phyloP scores from a whole-genome alignment of 768 basidiomycete genomes.

The Boletus rufocinnamomeus region DNA sequence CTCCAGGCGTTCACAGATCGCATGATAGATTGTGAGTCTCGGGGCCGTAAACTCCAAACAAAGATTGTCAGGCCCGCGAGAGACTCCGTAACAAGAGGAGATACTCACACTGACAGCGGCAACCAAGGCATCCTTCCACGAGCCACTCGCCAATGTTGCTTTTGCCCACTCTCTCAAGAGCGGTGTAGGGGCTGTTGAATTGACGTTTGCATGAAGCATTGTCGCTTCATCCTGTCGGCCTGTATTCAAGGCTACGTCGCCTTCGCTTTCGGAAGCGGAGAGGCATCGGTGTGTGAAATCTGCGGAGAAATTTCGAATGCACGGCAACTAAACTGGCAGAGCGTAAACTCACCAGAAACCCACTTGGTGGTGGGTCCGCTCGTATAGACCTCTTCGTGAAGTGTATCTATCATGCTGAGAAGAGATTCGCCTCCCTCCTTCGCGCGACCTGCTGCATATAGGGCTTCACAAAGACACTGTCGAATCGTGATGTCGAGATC shows the following conservation, averaged over 20 bases:
- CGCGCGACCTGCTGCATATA: background rate
- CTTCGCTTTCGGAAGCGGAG: background rate
- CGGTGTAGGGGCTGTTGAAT: too few species aligned
- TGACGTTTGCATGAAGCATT: background rate
- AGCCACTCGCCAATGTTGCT: background rate
- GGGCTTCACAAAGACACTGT: background rate
- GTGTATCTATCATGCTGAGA: background rate
- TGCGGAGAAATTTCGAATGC: too few species aligned
- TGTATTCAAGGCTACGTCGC: background rate
- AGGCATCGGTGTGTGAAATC: too few species aligned
- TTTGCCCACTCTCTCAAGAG: constrained; percentile 13
- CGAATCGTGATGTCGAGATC: too few species aligned
- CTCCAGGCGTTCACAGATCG: too few species aligned
- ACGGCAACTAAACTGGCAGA: too few species aligned
- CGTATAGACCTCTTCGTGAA: background rate
- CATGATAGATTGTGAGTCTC: too few species aligned
- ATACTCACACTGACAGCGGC: constrained; percentile 1
- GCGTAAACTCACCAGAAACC: too few species aligned
- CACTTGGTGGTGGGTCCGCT: background rate
- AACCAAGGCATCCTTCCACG: background rate
- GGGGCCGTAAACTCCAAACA: too few species aligned
- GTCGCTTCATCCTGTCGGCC: background rate
- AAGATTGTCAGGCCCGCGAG: too few species aligned
- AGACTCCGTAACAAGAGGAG: background rate
- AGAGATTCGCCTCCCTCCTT: background rate